These are phyloP conservation scores for Astrephomene gubernaculifera DNA, from an alignment of 139 green algal genomes.

Conservation along the genomic window DNA sequence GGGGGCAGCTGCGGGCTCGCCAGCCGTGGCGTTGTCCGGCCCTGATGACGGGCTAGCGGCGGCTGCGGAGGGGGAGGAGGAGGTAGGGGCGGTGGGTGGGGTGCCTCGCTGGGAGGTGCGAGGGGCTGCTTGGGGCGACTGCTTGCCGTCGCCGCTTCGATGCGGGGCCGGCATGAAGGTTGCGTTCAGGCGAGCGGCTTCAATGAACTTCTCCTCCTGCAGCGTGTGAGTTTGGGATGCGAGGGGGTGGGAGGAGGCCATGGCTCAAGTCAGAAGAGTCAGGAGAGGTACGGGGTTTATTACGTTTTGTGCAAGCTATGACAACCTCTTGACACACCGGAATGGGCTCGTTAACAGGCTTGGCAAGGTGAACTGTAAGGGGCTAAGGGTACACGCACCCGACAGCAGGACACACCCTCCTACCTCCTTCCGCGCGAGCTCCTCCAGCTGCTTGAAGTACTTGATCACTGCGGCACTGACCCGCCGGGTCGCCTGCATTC, in stretches of 20 bases:
- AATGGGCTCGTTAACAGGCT: too few species aligned
- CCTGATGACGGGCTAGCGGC: too few species aligned
- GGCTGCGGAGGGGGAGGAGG: too few species aligned
- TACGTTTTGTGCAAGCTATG: neutral
- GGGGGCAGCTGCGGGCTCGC: too few species aligned
- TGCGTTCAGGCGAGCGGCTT: neutral
- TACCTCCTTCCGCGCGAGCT: slow-evolving; percentile 1
- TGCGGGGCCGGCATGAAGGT: neutral
- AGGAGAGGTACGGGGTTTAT: neutral
- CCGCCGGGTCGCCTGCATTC: neutral
- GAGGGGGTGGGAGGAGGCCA: neutral
- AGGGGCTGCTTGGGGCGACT: neutral
- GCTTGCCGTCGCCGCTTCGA: neutral
- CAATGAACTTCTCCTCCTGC: slow-evolving; percentile 29
- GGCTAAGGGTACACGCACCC: neutral
- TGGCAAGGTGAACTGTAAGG: too few species aligned
- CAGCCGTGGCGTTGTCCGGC: too few species aligned
- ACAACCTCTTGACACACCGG: neutral
- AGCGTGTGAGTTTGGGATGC: neutral
- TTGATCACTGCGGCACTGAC: slow-evolving; percentile 4
- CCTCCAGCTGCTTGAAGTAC: slow-evolving; percentile 36
- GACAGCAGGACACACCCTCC: neutral
- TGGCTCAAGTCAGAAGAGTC: neutral
- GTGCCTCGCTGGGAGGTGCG: too few species aligned
- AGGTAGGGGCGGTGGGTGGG: too few species aligned